phyloP scores from a whole-genome alignment of 805 yeast genomes.

The Lipomyces spencermartinsiae region DNA sequence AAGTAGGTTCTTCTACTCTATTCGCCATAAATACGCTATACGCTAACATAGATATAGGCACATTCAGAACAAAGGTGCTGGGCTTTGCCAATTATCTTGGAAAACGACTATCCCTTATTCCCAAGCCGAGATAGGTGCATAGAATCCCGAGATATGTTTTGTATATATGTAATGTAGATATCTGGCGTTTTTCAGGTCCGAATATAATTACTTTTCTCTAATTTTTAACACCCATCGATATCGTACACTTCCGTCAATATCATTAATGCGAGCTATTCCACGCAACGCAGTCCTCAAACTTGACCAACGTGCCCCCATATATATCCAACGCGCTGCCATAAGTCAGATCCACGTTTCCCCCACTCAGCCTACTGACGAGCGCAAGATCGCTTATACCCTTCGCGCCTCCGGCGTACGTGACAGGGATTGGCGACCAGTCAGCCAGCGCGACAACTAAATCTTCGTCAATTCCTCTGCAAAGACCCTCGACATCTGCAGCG shows the following conservation, averaged over 20 bases:
- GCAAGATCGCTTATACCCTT: slow-evolving; percentile 70
- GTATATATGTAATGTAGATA: slow-evolving; percentile 8
- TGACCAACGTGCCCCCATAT: slow-evolving; percentile 87
- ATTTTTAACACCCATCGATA: neutral
- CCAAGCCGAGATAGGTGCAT: neutral
- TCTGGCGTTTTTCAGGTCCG: neutral
- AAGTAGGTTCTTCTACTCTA: slow-evolving; percentile 13
- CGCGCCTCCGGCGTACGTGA: slow-evolving; percentile 98
- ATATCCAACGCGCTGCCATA: slow-evolving; percentile 93
- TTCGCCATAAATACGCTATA: neutral
- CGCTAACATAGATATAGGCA: neutral
- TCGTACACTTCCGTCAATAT: neutral
- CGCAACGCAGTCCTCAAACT: slow-evolving; percentile 70
- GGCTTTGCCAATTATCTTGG: neutral
- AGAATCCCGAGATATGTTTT: neutral
- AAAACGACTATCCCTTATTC: neutral
- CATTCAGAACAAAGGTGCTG: neutral
- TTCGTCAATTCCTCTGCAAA: slow-evolving; percentile 91
- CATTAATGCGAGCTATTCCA: slow-evolving; percentile 64
- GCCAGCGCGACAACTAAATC: slow-evolving; percentile 73
- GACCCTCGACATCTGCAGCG: slow-evolving; percentile 98
- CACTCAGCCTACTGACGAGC: slow-evolving; percentile 69
- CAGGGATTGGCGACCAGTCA: slow-evolving; percentile 77
- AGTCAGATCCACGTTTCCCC: slow-evolving; percentile 87
- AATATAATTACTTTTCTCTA: neutral